These are phyloP conservation scores for Davidsoniella eucalypti DNA, from an alignment of 2,329 filamentous ascomycete species.

Conservation along the genomic window DNA sequence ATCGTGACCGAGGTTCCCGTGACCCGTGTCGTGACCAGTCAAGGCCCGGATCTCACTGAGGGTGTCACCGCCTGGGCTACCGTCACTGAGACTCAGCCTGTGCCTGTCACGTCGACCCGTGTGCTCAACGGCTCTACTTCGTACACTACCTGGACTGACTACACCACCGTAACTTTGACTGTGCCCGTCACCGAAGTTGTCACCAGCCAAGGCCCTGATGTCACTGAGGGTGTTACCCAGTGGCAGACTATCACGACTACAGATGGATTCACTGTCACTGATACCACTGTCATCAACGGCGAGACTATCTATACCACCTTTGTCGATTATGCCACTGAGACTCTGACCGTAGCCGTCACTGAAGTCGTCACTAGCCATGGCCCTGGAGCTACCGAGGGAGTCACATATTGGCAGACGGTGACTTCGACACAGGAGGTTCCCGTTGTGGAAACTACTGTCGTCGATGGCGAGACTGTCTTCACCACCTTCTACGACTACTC, in stretches of 20 bases:
- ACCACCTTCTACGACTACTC: neutral
- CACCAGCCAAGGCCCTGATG: conserved; percentile 5
- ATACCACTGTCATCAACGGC: conserved; percentile 6
- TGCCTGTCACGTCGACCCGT: neutral
- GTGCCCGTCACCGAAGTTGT: conserved; percentile 2
- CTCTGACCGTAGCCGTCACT: neutral
- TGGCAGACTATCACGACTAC: conserved; percentile 4
- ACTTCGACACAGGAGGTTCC: neutral
- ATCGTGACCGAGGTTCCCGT: conserved; percentile 11
- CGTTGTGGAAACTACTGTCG: neutral
- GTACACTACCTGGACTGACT: neutral
- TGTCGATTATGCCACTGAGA: neutral
- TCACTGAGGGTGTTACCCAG: neutral
- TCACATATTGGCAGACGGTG: neutral
- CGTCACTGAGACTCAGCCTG: neutral
- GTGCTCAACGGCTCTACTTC: conserved; percentile 3
- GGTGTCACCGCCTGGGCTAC: conserved; percentile 2
- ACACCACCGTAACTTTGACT: neutral
- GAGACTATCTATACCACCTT: conserved; percentile 3
- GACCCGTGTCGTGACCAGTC: conserved; percentile 17
- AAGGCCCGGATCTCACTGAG: conserved; percentile 2
- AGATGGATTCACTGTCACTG: neutral
- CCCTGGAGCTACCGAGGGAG: neutral
- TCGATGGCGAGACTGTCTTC: conserved; percentile 2
- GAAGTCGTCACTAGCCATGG: neutral